Base-by-base conservation (phyloP, 352 stramenopile genomes). In the Globisporangium ultimum region DNA sequence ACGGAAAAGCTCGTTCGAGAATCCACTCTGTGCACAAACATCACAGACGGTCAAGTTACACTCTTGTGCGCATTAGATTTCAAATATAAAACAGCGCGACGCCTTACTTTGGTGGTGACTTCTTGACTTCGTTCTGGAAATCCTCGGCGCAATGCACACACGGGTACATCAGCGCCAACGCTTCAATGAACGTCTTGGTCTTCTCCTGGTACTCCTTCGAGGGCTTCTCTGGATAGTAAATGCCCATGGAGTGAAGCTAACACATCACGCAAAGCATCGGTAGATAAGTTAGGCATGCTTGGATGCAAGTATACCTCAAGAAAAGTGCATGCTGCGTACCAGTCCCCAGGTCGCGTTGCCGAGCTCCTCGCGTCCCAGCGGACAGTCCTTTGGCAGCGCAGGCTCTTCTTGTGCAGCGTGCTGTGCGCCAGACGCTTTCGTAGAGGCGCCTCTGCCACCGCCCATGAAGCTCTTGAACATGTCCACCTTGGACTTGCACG, bases 141-240 rank as follows among this genome's bases (percentile, higher is more conserved):
- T 99, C 96, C 32, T 89, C 74, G 3, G 92, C 91, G 76, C 97
- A 99, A 75, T 98, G 95, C 43, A 85, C 84, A 55, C 88, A 97
- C 21, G 88, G 88, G 52, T 96, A 97, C 80, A 99, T 97, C 61
- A 88, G 76, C 34, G 95, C 93, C 40, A 99, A 70, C 18, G 91
- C 81, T 45, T 92, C 69, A 20, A 99, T 74, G 60, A 99, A 97
- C 20, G 80, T 82, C 45, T 69, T 87, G 54, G 97, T 92, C 53
- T 93, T 89, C 34, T 84, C 46, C 68, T 98, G 80, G 64, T 98
- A 91, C 54, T 98, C 82, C 9, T 65, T 52, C 0, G 88, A 92
- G 40, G 97, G 97, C 54, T 95, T 89, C 17, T 99, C 93, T 1
- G 97, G 96, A 80, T 98, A 99, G 80, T 98, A 98, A 41, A 97